Conservation (phyloP, 1,139 yeast species). For the Protomyces arabidopsidicola region DNA sequence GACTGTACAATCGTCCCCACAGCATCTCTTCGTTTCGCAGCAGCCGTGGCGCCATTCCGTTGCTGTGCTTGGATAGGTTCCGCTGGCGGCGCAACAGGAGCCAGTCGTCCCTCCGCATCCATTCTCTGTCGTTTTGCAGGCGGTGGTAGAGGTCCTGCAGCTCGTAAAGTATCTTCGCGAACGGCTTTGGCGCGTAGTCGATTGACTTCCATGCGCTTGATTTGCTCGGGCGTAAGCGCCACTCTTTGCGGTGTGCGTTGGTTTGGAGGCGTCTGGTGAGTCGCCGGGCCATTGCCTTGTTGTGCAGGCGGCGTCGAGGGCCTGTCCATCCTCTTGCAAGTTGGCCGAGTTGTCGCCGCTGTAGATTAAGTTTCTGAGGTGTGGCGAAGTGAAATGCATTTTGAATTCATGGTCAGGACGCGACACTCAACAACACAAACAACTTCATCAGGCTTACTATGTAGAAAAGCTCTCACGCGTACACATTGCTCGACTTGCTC, state of each 20-base stretch:
- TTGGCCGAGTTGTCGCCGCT: neutral
- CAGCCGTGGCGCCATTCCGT: neutral
- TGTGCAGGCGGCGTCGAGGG: conserved; percentile 20
- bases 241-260: conserved; percentile 5
- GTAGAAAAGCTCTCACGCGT: conserved; percentile 51
- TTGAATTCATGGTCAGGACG: too few relatives aligned
- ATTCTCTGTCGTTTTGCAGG: conserved; percentile 25
- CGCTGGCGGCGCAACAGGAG: conserved; percentile 3
- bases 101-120: conserved; percentile 24
- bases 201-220: conserved; percentile 31
- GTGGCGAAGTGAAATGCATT: too few relatives aligned
- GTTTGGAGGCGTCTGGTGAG: conserved; percentile 9
- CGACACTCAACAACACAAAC: too few relatives aligned
- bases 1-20: conserved; percentile 42
- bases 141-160: conserved; percentile 29
- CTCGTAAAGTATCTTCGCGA: conserved; percentile 23
- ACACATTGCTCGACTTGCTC: conserved; percentile 88
- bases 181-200: conserved; percentile 33
- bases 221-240: conserved; percentile 28
- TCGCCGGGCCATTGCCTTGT: neutral
- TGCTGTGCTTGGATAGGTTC: conserved; percentile 11
- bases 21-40: conserved; percentile 1
- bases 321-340: neutral
- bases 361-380: neutral
- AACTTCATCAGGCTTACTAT: too few relatives aligned